These are phyloP conservation scores for Iris pallida DNA, from an alignment of 116 monocot genomes.

Conservation along the genomic window DNA sequence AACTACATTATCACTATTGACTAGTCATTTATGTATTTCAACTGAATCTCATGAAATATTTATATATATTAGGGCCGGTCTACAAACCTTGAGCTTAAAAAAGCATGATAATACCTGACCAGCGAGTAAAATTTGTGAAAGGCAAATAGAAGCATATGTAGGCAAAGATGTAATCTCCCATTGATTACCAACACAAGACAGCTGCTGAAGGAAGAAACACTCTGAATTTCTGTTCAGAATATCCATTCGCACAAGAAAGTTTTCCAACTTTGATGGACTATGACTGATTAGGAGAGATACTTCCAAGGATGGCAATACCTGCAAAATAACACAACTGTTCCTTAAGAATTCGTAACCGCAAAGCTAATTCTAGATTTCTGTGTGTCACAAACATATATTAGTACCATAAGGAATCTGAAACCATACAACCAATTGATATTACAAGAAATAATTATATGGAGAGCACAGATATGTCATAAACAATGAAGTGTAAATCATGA, in stretches of 20 bases:
- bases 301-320: conserved; percentile 85
- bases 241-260: conserved; percentile 84
- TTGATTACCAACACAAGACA: too few relatives aligned
- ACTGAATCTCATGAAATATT: too few relatives aligned
- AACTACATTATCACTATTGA: too few relatives aligned
- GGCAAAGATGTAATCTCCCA: conserved; percentile 65
- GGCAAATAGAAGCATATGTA: conserved; percentile 34
- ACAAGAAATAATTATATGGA: too few relatives aligned
- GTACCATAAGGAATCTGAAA: too few relatives aligned
- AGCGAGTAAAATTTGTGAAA: conserved; percentile 48
- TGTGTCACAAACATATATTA: too few relatives aligned
- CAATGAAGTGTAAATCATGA: too few relatives aligned
- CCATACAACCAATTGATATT: too few relatives aligned
- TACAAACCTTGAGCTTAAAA: conserved; percentile 88
- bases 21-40: too few relatives aligned
- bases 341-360: not conserved
- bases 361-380: too few relatives aligned
- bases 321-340: conserved; percentile 18
- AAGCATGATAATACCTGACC: conserved; percentile 79
- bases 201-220: conserved; percentile 54
- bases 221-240: conserved; percentile 55
- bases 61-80: not conserved
- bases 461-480: too few relatives aligned
- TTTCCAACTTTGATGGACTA: conserved; percentile 63
- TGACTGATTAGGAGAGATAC: conserved; percentile 65